Conservation (phyloP, 148 eudicot species). For the Diospyros lotus region DNA sequence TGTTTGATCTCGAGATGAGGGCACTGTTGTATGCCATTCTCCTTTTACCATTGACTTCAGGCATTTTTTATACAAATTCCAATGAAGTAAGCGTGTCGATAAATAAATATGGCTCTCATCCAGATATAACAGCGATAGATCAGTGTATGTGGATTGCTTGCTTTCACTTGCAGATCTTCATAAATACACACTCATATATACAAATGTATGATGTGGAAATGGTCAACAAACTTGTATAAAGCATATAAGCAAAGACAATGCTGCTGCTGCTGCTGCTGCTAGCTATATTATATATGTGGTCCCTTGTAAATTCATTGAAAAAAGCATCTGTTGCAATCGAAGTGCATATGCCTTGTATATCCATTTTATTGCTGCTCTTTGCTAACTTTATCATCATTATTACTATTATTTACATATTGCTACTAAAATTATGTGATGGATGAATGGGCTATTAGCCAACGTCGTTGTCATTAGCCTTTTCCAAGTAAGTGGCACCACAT, state of each 20-base stretch:
- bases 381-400: neutral
- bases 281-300: conserved; percentile 12
- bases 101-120: no score
- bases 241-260: neutral
- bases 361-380: conserved; percentile 12
- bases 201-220: neutral
- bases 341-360: neutral
- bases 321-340: conserved; percentile 8
- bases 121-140: no score
- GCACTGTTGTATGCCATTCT: neutral
- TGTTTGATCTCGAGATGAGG: neutral
- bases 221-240: neutral
- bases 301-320: conserved; percentile 6
- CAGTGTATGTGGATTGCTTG: no score
- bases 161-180: neutral
- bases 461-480: conserved; percentile 17
- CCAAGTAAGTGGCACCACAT: neutral
- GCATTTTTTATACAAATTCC: neutral
- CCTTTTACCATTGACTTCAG: neutral
- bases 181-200: neutral
- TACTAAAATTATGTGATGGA: neutral
- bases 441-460: neutral
- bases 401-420: neutral
- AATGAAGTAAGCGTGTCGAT: neutral
- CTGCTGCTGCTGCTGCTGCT: conserved; percentile 4